phyloP scores from a whole-genome alignment of 495 filamentous ascomycete genomes.

The Talaromyces trachyspermus region DNA sequence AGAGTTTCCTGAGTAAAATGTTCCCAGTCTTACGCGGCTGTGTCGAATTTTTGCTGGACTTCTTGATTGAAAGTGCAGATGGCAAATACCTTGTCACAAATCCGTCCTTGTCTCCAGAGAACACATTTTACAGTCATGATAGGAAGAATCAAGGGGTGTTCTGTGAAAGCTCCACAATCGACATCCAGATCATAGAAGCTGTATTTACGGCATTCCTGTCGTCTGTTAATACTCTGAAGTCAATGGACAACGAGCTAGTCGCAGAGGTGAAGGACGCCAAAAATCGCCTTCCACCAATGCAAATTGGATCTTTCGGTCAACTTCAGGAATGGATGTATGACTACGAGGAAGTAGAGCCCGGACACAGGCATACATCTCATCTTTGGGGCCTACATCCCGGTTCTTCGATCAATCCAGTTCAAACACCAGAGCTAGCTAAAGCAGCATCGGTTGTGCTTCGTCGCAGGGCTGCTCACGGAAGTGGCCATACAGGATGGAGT shows the following conservation, averaged over 20 bases:
- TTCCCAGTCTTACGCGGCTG: constrained; percentile 30
- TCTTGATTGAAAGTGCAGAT: constrained; percentile 31
- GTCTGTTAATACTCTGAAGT: constrained; percentile 9
- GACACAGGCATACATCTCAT: constrained; percentile 44
- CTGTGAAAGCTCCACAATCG: constrained; percentile 39
- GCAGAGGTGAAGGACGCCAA: constrained; percentile 8
- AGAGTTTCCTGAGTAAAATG: constrained; percentile 23
- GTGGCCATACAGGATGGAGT: constrained; percentile 43
- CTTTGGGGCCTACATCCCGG: constrained; percentile 36
- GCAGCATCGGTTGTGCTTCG: constrained; percentile 32
- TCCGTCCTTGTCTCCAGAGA: constrained; percentile 45
- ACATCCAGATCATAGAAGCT: constrained; percentile 37
- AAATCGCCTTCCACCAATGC: constrained; percentile 23
- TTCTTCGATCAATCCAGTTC: constrained; percentile 16
- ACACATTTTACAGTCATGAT: constrained; percentile 27
- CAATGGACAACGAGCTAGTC: constrained; percentile 19
- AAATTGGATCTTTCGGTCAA: constrained; percentile 32
- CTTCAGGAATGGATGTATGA: constrained; percentile 44
- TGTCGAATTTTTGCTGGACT: constrained; percentile 38
- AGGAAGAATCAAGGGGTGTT: constrained; percentile 23
- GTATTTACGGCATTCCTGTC: constrained; percentile 31
- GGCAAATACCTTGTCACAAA: constrained; percentile 30
- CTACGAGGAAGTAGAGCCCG: constrained; percentile 38
- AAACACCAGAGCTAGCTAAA: constrained; percentile 20
- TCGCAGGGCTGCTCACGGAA: constrained; percentile 32